Conservation (phyloP, 257 asterid species). For the Linaria vulgaris region DNA sequence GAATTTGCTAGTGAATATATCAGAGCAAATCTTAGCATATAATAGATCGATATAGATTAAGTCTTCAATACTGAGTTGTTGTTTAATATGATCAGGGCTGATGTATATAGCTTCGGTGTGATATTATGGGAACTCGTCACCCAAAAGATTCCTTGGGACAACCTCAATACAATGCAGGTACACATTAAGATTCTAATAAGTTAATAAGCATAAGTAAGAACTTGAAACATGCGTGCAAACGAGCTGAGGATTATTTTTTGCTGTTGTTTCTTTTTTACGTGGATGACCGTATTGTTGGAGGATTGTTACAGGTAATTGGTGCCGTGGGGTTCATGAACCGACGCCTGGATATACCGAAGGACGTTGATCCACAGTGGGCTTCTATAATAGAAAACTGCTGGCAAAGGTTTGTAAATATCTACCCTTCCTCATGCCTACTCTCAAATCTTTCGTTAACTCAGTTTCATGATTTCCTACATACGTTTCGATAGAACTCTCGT, state of each 20-base stretch:
- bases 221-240: not conserved
- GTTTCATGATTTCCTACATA: not conserved
- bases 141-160: slow-evolving; percentile 91
- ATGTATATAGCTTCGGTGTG: slow-evolving; percentile 86
- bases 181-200: not conserved
- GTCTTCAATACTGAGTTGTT: no score
- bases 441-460: not conserved
- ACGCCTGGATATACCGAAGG: slow-evolving; percentile 74
- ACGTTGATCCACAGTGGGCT: slow-evolving; percentile 75
- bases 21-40: not conserved
- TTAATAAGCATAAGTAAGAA: not conserved
- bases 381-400: slow-evolving; percentile 89
- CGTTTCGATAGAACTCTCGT: not conserved
- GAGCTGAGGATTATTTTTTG: not conserved
- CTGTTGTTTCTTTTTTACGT: no score
- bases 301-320: slow-evolving; percentile 72
- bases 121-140: slow-evolving; percentile 93
- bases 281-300: not conserved
- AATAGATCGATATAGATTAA: not conserved
- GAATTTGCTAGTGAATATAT: not conserved
- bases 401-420: slow-evolving; percentile 52
- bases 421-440: not conserved
- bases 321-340: slow-evolving; percentile 99
- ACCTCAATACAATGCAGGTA: slow-evolving; percentile 94
- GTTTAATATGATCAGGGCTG: slow-evolving; percentile 62